Conservation (phyloP, 2,329 filamentous ascomycete genomes). For the Meredithiella fracta region DNA sequence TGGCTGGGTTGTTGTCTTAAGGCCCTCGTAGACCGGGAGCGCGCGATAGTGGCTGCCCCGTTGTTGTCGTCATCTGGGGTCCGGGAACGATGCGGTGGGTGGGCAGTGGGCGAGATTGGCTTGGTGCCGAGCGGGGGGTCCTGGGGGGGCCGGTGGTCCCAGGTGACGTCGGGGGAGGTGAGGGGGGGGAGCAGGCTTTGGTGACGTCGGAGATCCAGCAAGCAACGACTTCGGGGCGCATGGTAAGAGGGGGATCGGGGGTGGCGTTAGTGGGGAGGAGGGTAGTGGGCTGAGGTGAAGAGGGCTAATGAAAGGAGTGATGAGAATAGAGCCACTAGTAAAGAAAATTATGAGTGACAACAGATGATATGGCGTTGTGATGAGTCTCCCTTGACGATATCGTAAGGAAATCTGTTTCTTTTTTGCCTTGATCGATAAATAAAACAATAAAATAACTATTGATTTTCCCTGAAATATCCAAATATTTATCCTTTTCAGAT, state of each 20-base stretch:
- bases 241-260: background rate
- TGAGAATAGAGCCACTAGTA: too few species aligned
- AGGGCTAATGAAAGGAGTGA: too few species aligned
- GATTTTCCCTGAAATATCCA: too few species aligned
- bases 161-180: slow-evolving; percentile 7
- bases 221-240: slow-evolving; percentile 12
- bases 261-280: background rate
- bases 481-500: too few species aligned
- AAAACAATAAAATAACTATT: too few species aligned
- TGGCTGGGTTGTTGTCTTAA: slow-evolving; percentile 9
- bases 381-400: too few species aligned
- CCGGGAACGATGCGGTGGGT: background rate
- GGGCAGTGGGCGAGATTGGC: background rate
- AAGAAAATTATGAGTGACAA: too few species aligned
- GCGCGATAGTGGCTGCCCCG: background rate
- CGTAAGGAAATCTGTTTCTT: too few species aligned
- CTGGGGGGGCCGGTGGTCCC: slow-evolving; percentile 10
- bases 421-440: too few species aligned
- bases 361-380: too few species aligned
- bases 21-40: background rate
- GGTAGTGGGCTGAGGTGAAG: background rate
- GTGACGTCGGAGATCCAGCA: slow-evolving; percentile 12
- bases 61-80: background rate
- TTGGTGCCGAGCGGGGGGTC: background rate
- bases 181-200: slow-evolving; percentile 7